Conservation (phyloP, 306 rosid genomes). For the Glycine tomentella region DNA sequence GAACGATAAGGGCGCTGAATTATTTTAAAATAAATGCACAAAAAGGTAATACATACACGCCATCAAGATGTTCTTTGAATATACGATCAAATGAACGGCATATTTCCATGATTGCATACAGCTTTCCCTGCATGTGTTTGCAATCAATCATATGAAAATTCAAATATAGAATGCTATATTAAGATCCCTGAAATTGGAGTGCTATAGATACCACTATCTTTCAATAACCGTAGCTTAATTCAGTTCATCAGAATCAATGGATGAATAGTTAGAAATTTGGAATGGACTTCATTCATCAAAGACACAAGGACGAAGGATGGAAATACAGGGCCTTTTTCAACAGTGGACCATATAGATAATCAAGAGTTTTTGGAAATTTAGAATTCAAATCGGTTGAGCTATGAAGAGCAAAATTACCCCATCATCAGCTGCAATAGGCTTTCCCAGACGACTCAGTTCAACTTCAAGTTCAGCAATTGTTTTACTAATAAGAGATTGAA, state of each 20-base stretch:
- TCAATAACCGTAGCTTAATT: neutral
- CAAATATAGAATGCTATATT: constrained; percentile 3
- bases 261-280: constrained; percentile 29
- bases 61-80: constrained; percentile 96
- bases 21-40: constrained; percentile 10
- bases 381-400: neutral
- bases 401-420: constrained; percentile 70
- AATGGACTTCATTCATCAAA: constrained; percentile 7
- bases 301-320: neutral
- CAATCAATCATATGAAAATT: constrained; percentile 39
- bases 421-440: constrained; percentile 86
- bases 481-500: constrained; percentile 90
- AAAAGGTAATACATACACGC: constrained; percentile 72
- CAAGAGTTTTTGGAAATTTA: neutral
- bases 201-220: neutral
- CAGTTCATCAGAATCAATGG: constrained; percentile 26
- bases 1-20: constrained; percentile 6
- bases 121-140: constrained; percentile 74
- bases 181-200: constrained; percentile 14
- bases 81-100: constrained; percentile 85
- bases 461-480: constrained; percentile 85
- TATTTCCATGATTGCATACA: constrained; percentile 93
- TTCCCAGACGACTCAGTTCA: constrained; percentile 90
- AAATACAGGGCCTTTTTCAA: constrained; percentile 13
- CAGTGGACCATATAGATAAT: neutral